Percentiles rank a stretch among this genome's conserved stretches.
Conservation (phyloP, 192 early-diverging fungal genomes). For the Allomyces javanicus region DNA sequence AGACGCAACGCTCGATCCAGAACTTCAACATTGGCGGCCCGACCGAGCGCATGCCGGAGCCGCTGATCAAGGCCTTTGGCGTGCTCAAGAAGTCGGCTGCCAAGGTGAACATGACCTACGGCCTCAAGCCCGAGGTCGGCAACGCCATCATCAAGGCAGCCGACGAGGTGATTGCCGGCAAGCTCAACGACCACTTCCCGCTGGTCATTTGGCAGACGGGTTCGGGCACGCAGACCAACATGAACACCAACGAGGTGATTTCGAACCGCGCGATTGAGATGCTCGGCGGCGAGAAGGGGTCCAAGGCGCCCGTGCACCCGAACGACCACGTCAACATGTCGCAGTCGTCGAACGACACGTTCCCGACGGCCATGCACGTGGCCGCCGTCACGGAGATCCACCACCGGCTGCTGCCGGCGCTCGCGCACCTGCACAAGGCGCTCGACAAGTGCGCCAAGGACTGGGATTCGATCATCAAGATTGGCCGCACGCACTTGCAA, state of each 20-base stretch:
- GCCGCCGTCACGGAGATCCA: conserved; percentile 76
- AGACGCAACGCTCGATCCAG: conserved; percentile 88
- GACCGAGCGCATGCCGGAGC: conserved; percentile 84
- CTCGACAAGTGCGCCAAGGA: conserved; percentile 55
- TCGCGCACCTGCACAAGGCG: conserved; percentile 59
- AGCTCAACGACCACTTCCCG: conserved; percentile 89
- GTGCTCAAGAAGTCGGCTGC: conserved; percentile 90
- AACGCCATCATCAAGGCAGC: conserved; percentile 74
- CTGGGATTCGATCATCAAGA: conserved; percentile 92
- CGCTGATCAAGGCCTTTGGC: conserved; percentile 86
- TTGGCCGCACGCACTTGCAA: conserved; percentile 94
- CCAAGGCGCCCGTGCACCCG: conserved; percentile 90
- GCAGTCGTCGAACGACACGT: conserved; percentile 92
- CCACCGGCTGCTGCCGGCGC: conserved; percentile 64
- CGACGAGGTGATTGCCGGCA: conserved; percentile 80
- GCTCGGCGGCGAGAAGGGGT: conserved; percentile 72
- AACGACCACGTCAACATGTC: conserved; percentile 99
- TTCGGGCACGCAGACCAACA: conserved; percentile 95
- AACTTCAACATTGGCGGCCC: conserved; percentile 96
- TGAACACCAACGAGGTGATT: conserved; percentile 95
- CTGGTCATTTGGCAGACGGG: conserved; percentile 98
- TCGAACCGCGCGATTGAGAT: conserved; percentile 97
- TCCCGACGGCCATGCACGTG: conserved; percentile 99
- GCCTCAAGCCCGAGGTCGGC: conserved; percentile 60
- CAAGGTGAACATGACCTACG: conserved; percentile 79